These are phyloP conservation scores for Suillus subaureus DNA, from an alignment of 768 basidiomycete species.

Conservation along the genomic window DNA sequence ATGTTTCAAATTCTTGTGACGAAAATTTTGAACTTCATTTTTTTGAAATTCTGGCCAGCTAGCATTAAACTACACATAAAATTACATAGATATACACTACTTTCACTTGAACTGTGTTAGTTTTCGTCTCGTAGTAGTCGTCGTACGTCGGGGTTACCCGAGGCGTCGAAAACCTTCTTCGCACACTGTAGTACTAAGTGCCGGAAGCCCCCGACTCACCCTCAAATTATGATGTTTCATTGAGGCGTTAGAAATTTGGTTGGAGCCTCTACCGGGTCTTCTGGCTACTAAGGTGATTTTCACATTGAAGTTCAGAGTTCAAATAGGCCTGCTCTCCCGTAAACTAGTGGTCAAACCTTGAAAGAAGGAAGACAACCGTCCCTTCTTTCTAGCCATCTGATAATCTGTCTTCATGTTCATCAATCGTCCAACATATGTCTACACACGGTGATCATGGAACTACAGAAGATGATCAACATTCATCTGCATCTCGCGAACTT, in stretches of 20 bases:
- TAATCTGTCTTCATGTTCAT: slow-evolving; percentile 2
- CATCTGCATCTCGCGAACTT: slow-evolving; percentile 33
- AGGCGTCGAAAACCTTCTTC: slow-evolving; percentile 8
- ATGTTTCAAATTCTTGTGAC: slow-evolving; percentile 9
- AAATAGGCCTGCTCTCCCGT: no score
- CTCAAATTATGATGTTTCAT: not conserved
- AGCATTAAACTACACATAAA: not conserved
- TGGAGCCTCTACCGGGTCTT: not conserved
- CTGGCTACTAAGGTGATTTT: not conserved
- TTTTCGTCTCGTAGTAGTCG: not conserved
- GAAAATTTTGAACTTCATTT: not conserved
- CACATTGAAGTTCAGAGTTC: no score
- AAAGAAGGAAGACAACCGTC: not conserved
- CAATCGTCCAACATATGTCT: not conserved
- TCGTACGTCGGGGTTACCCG: not conserved
- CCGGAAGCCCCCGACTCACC: no score
- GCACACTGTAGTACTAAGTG: no score
- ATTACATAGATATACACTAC: not conserved
- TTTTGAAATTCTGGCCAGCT: slow-evolving; percentile 3
- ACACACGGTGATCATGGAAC: not conserved
- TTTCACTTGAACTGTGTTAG: not conserved
- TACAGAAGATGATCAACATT: not conserved
- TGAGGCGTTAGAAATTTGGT: not conserved
- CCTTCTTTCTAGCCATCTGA: not conserved
- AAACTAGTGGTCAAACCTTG: no score